These are phyloP conservation scores for Porcisia deanei DNA, from an alignment of 208 protist species.

Conservation along the genomic window DNA sequence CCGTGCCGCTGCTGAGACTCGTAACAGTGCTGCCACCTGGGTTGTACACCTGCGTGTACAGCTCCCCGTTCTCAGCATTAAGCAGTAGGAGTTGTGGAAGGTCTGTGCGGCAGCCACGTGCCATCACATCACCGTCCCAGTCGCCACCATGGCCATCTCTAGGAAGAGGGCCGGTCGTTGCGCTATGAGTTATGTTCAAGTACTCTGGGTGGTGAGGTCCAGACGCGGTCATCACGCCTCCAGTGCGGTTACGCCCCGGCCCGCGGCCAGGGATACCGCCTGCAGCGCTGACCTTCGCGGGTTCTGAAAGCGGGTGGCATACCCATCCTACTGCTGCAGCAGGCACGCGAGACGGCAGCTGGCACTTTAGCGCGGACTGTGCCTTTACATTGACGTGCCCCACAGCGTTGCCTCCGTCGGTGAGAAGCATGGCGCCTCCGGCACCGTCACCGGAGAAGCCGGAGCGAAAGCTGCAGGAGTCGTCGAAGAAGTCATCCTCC, in stretches of 20 bases:
- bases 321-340: conserved; percentile 52
- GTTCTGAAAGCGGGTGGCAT: conserved; percentile 4
- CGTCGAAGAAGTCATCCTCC: conserved; percentile 29
- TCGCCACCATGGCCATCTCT: not conserved
- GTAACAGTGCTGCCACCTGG: conserved; percentile 34
- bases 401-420: conserved; percentile 19
- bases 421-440: conserved; percentile 9
- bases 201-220: not conserved
- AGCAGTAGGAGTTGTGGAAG: conserved; percentile 59
- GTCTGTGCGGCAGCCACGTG: conserved; percentile 38
- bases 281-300: not conserved
- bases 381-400: conserved; percentile 21
- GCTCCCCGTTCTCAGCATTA: conserved; percentile 49
- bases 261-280: not conserved
- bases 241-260: not conserved
- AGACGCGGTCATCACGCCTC: not conserved
- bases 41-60: conserved; percentile 72
- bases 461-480: conserved; percentile 25
- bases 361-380: conserved; percentile 36
- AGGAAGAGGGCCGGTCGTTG: not conserved
- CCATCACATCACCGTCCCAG: conserved; percentile 3
- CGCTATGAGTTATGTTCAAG: not conserved
- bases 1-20: conserved; percentile 30
- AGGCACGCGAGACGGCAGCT: conserved; percentile 44
- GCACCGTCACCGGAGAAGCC: conserved; percentile 16